These are phyloP conservation scores for Jackrogersella multiformis DNA, from an alignment of 495 filamentous ascomycete genomes.

Conservation along the genomic window DNA sequence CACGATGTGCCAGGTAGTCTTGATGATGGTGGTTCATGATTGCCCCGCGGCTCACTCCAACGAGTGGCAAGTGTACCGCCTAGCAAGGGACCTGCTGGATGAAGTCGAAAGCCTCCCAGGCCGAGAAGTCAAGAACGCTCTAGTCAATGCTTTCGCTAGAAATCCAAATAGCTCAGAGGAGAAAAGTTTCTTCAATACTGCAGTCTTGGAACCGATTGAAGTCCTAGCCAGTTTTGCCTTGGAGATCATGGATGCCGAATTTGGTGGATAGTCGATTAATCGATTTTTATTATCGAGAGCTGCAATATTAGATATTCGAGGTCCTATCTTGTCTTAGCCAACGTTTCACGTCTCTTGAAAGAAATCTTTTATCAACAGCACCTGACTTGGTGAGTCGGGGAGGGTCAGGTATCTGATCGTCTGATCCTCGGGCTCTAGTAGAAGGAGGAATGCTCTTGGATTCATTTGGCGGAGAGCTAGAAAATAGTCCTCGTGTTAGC, in stretches of 20 bases:
- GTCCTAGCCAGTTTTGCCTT: conserved; percentile 49
- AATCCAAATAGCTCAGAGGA: conserved; percentile 47
- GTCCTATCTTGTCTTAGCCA: neutral
- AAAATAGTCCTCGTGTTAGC: neutral
- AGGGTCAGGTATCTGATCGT: neutral
- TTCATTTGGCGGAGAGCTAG: conserved; percentile 12
- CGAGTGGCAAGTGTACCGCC: conserved; percentile 48
- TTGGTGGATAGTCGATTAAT: conserved; percentile 34
- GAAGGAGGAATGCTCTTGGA: neutral
- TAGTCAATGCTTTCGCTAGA: conserved; percentile 51
- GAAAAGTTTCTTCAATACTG: conserved; percentile 47
- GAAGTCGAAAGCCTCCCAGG: conserved; percentile 51
- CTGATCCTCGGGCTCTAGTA: neutral
- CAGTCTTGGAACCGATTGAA: conserved; percentile 50
- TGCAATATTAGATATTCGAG: neutral
- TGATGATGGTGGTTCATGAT: conserved; percentile 48
- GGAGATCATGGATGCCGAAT: conserved; percentile 48
- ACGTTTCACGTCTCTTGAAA: conserved; percentile 13
- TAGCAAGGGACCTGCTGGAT: conserved; percentile 49
- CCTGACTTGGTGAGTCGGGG: conserved; percentile 31
- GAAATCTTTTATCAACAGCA: conserved; percentile 19
- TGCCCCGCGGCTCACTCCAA: conserved; percentile 43
- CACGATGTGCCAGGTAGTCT: conserved; percentile 53
- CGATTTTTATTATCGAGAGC: neutral
- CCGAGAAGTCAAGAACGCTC: conserved; percentile 45